phyloP scores from a whole-genome alignment of 2,329 filamentous ascomycete species.

The Colletotrichum scovillei region DNA sequence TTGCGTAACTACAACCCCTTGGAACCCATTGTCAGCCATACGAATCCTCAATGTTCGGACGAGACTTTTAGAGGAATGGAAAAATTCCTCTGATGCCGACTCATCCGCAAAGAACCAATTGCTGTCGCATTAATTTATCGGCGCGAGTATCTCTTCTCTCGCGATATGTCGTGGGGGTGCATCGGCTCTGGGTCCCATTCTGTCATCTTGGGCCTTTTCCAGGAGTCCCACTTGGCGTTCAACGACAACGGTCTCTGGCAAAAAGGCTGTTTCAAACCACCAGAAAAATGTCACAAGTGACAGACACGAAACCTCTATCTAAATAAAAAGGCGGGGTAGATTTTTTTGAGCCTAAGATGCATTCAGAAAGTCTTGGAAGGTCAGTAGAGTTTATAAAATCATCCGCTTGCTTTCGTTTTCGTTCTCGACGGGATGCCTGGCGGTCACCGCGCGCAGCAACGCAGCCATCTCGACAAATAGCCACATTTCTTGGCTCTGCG shows the following conservation, averaged over 20 bases:
- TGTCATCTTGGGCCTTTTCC: constrained; percentile 8
- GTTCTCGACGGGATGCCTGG: not conserved
- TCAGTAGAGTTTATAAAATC: not conserved
- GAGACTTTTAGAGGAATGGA: not conserved
- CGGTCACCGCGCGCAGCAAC: not conserved
- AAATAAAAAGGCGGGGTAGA: constrained; percentile 26
- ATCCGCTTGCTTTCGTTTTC: constrained; percentile 7
- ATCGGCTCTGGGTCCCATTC: not conserved
- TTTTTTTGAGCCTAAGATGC: not conserved
- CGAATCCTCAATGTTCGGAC: not conserved
- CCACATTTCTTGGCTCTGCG: not conserved
- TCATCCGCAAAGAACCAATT: not conserved
- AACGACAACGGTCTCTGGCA: constrained; percentile 14
- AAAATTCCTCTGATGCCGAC: not conserved
- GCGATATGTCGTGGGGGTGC: not conserved
- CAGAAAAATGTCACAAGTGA: constrained; percentile 22
- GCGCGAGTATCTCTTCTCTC: not conserved
- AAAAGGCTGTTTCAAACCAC: constrained; percentile 25
- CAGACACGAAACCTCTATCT: constrained; percentile 24
- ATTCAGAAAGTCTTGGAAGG: not conserved
- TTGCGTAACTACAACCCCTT: constrained; percentile 2
- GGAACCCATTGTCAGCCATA: not conserved
- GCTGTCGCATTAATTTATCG: not conserved
- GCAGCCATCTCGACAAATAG: not conserved
- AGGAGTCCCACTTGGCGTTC: constrained; percentile 30